A percentile compares a stretch with the other conserved stretches of the same genome.
These are phyloP conservation scores for Tylopilus felleus DNA, from an alignment of 768 basidiomycete genomes.

Conservation along the genomic window DNA sequence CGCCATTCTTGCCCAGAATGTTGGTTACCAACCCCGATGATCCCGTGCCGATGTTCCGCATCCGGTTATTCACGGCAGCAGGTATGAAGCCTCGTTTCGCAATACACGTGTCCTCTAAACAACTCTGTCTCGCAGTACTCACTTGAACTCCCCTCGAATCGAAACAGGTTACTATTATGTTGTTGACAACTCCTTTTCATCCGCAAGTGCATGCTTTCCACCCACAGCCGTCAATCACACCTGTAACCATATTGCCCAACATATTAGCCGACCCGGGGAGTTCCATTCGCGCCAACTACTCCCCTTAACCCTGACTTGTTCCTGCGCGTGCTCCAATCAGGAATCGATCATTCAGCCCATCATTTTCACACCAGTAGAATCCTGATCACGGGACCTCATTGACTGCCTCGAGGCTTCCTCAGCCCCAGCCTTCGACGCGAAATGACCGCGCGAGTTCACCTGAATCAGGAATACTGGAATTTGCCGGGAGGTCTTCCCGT, in stretches of 20 bases:
- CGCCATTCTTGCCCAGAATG: slow-evolving; percentile 10
- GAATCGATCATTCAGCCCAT: slow-evolving; percentile 15
- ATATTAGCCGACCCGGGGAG: slow-evolving; percentile 19
- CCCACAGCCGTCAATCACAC: neutral
- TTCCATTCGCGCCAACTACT: slow-evolving; percentile 8
- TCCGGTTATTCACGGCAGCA: slow-evolving; percentile 16
- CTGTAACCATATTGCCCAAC: slow-evolving; percentile 9
- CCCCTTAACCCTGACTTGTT: slow-evolving; percentile 20
- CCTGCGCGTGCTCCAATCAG: slow-evolving; percentile 17
- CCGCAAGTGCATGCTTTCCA: neutral
- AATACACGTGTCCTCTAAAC: neutral
- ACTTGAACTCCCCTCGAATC: no score
- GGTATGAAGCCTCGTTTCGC: neutral
- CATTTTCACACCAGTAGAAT: slow-evolving; percentile 8
- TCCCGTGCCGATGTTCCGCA: slow-evolving; percentile 25
- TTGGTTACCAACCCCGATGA: slow-evolving; percentile 9
- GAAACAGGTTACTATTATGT: no score
- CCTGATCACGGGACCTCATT: slow-evolving; percentile 24
- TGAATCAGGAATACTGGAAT: slow-evolving; percentile 12
- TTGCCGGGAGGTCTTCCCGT: neutral
- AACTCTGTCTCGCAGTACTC: neutral
- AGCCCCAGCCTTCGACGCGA: slow-evolving; percentile 21
- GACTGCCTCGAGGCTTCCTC: slow-evolving; percentile 28
- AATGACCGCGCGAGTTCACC: slow-evolving; percentile 28
- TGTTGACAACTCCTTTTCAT: no score